A percentile compares a stretch with the other conserved stretches of the same genome.
Evolutionary conservation across 306 rosid genomes (phyloP).

Genomic region (Quercus parvula): DNA sequence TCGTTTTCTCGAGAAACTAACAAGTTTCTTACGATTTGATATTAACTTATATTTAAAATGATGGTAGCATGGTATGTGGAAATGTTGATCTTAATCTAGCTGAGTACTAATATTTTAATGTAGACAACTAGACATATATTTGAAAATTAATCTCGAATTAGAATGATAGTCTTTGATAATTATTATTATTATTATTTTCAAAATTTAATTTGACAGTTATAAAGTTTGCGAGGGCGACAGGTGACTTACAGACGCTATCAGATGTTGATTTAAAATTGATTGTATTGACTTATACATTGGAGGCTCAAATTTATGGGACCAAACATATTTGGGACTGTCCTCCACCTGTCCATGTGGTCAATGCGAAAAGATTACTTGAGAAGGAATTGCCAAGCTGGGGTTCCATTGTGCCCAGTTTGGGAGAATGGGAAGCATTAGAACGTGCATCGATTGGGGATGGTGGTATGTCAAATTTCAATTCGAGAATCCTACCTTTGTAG

Average conservation of each 20-base stretch:
- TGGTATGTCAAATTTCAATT: slow-evolving; percentile 24
- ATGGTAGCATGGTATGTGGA: too few species aligned
- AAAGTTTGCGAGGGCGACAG: slow-evolving; percentile 55
- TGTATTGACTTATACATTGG: slow-evolving; percentile 48
- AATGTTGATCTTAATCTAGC: too few species aligned
- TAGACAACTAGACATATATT: too few species aligned
- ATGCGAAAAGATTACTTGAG: slow-evolving; percentile 75
- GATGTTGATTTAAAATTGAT: slow-evolving; percentile 52
- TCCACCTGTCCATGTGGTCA: slow-evolving; percentile 46
- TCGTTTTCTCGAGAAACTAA: too few species aligned
- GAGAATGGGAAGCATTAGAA: slow-evolving; percentile 92
- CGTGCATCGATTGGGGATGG: slow-evolving; percentile 33
- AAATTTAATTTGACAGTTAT: slow-evolving; percentile 21
- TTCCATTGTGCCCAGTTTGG: slow-evolving; percentile 74
- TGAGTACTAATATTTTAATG: too few species aligned
- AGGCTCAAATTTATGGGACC: slow-evolving; percentile 49
- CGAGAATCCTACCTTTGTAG: slow-evolving; percentile 75
- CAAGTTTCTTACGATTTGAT: too few species aligned
- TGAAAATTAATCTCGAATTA: too few species aligned
- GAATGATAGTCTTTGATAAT: too few species aligned
- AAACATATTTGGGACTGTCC: slow-evolving; percentile 49
- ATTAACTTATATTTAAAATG: too few species aligned
- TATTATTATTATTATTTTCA: too few species aligned
- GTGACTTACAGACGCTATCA: slow-evolving; percentile 50
- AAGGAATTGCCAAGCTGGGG: slow-evolving; percentile 99